These are phyloP conservation scores for Cryptosporidium xiaoi DNA, from an alignment of 169 alveolate species.

Conservation along the genomic window DNA sequence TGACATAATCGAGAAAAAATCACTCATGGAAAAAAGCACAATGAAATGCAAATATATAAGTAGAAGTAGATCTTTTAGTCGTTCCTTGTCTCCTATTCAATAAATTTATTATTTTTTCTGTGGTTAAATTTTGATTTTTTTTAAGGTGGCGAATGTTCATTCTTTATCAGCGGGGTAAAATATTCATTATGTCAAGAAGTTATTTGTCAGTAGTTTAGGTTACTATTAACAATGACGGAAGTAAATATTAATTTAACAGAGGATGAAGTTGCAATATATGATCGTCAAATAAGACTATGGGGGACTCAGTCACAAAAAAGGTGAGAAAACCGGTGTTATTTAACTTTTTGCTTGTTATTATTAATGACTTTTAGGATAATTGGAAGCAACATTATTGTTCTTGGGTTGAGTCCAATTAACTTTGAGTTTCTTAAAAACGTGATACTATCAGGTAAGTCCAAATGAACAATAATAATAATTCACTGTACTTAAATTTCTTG, in stretches of 20 bases:
- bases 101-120: slow-evolving; percentile 10
- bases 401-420: slow-evolving; percentile 75
- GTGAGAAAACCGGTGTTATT: slow-evolving; percentile 26
- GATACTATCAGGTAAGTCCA: slow-evolving; percentile 77
- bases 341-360: neutral
- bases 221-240: neutral
- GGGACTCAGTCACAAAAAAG: slow-evolving; percentile 77
- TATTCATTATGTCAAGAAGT: neutral
- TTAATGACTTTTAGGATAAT: slow-evolving; percentile 49
- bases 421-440: slow-evolving; percentile 75
- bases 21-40: neutral
- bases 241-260: slow-evolving; percentile 75
- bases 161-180: neutral
- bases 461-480: neutral
- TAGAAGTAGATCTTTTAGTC: slow-evolving; percentile 32
- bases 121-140: neutral
- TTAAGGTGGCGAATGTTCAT: neutral
- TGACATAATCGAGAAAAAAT: neutral
- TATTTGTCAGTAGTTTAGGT: neutral
- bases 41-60: neutral
- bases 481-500: neutral
- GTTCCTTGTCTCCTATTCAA: slow-evolving; percentile 2
- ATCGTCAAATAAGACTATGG: slow-evolving; percentile 80
- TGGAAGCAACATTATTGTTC: slow-evolving; percentile 54
- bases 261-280: slow-evolving; percentile 75